Evolutionary conservation across 257 asterid genomes (phyloP), one percentile per base, ranked within the genome.

Genomic region (Penstemon newberryi): DNA sequence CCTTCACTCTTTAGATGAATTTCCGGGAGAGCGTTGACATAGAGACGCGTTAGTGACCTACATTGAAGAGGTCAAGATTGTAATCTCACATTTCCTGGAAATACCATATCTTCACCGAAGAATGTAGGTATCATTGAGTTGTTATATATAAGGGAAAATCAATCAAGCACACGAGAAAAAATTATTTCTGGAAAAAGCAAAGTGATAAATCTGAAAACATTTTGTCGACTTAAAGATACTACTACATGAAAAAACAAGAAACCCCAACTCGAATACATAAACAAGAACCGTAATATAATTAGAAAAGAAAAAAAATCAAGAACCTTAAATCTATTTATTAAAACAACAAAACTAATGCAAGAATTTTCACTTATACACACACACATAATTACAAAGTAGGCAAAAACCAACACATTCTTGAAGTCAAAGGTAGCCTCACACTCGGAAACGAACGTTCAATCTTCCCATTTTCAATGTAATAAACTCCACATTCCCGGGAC

Each of bases 21-120:
- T 43, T 57, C 44, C 75, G 76, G 85, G 77, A 57, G 55, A 59
- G 59, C 59, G 51, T 58, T 13, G 77, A 63, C 42, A 66, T 56
- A 13, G 80, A 63, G 63, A 75, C 38, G 65, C 66, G 62, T 63
- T 78, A 71, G 25, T 71, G 53, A 77, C 60, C 39, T 56, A 33
- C 33, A 25, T 19, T 40, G 50, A 18, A 42, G 42, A 25, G 7
- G 38, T 45, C 12, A 25, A 19, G 68, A 63, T 33, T 13, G 11
- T 8, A 45, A 4, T 60, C 10, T 7, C 12, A 63, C 5, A 12
- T 52, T 44, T 39, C 4, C 8, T 25, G 8, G 40, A 13, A 44
- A 7, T 40, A 25, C 11, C 61, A 11, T 66, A 71, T 71, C 59
- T 52, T 65, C 50, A 41, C 4, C 42, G 43, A 7, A 70, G 49